These are phyloP conservation scores for Beta macrorhiza DNA, from an alignment of 179 eudicot genomes.

Conservation along the genomic window DNA sequence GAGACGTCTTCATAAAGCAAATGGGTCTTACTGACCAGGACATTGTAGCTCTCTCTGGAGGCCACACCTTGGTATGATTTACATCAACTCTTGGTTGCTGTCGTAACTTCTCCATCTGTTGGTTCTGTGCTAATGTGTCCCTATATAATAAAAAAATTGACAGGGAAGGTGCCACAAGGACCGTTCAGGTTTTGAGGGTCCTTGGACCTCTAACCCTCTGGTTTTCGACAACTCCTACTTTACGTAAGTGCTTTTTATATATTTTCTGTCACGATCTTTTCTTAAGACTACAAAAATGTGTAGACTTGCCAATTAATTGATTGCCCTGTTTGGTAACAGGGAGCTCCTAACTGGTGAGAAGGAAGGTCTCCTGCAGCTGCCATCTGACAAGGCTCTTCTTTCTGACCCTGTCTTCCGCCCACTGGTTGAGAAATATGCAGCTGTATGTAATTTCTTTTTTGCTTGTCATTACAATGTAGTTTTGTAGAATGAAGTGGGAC, in stretches of 20 bases:
- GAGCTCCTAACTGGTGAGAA: slow-evolving; percentile 86
- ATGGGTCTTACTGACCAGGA: slow-evolving; percentile 86
- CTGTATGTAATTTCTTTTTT: slow-evolving; percentile 39
- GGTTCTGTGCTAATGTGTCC: neutral
- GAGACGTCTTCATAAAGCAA: slow-evolving; percentile 68
- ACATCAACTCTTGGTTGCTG: neutral
- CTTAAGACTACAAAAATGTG: too few relatives aligned
- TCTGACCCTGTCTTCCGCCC: slow-evolving; percentile 78
- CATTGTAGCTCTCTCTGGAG: slow-evolving; percentile 84
- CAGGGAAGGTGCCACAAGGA: slow-evolving; percentile 95
- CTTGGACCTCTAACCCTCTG: slow-evolving; percentile 84
- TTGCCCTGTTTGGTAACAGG: slow-evolving; percentile 31
- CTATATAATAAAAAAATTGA: neutral
- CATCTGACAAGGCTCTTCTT: slow-evolving; percentile 88
- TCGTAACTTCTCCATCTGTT: neutral
- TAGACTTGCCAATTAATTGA: neutral
- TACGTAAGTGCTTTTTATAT: slow-evolving; percentile 40
- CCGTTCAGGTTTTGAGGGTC: slow-evolving; percentile 87
- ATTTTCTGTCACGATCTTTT: neutral
- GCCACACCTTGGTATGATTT: slow-evolving; percentile 69
- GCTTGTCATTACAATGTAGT: neutral
- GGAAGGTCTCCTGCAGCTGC: slow-evolving; percentile 87
- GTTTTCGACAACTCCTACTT: slow-evolving; percentile 84
- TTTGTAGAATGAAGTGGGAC: too few relatives aligned
- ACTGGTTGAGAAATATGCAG: slow-evolving; percentile 88